Percentiles rank a stretch among this genome's conserved stretches.
Conservation (phyloP, 73 alveolate species). For the Tetrahymena borealis region DNA sequence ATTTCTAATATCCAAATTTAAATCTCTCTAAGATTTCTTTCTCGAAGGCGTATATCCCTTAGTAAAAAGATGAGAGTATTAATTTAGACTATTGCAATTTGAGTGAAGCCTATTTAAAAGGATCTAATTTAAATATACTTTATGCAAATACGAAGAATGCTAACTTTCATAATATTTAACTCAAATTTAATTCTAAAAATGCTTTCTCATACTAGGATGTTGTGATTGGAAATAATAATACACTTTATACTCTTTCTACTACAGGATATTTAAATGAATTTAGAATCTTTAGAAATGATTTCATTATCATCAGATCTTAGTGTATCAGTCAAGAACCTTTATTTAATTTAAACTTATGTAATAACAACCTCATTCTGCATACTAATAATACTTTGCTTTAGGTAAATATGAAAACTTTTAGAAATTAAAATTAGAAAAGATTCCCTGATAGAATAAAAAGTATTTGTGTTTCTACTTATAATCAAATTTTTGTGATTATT, state of each 20-base stretch:
- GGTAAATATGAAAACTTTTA: background rate
- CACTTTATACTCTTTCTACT: background rate
- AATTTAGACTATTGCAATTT: background rate
- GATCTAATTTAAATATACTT: background rate
- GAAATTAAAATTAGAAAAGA: background rate
- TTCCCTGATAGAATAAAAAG: background rate
- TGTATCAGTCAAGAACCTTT: background rate
- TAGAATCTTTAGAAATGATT: background rate
- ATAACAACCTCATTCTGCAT: background rate
- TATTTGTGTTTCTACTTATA: background rate
- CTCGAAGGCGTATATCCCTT: background rate
- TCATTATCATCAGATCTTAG: background rate
- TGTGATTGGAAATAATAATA: background rate
- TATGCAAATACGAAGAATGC: background rate
- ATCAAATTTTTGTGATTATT: background rate
- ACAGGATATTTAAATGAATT: background rate
- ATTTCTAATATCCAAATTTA: background rate
- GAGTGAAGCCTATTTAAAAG: background rate
- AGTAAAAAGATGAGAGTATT: background rate
- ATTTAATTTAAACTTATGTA: background rate
- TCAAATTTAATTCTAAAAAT: background rate
- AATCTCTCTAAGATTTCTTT: background rate
- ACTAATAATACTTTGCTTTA: background rate
- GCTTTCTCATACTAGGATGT: background rate
- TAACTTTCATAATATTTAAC: background rate